These are phyloP conservation scores for Fraxinus nigra DNA, from an alignment of 305 asterid species.

Conservation along the genomic window DNA sequence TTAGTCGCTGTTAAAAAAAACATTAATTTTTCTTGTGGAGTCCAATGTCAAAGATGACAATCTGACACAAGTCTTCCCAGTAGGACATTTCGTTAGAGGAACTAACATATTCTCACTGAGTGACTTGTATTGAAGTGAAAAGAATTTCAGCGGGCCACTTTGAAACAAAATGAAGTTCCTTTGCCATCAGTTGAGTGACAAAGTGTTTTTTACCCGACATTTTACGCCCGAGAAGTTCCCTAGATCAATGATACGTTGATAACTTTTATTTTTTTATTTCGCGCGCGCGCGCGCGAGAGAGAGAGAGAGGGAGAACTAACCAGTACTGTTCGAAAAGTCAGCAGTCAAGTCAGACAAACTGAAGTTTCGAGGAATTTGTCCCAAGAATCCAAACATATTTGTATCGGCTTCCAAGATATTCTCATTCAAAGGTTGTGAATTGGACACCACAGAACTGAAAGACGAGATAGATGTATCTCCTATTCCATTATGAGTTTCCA, in stretches of 20 bases:
- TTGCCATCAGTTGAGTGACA: neutral
- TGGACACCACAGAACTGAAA: constrained; percentile 28
- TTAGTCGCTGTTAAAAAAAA: neutral
- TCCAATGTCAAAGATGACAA: neutral
- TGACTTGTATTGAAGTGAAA: neutral
- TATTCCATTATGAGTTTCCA: constrained; percentile 28
- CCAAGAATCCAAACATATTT: constrained; percentile 35
- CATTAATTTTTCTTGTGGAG: neutral
- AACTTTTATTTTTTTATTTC: neutral
- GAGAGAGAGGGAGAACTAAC: constrained; percentile 20
- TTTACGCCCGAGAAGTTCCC: neutral
- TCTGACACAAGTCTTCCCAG: neutral
- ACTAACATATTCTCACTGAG: neutral
- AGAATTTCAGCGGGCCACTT: neutral
- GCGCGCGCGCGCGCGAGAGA: neutral
- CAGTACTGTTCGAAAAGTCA: constrained; percentile 34
- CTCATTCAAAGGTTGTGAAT: constrained; percentile 30
- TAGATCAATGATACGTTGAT: neutral
- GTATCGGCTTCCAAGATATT: constrained; percentile 28
- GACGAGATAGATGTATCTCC: constrained; percentile 27
- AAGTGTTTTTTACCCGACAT: neutral
- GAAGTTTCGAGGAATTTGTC: constrained; percentile 33
- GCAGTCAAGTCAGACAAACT: constrained; percentile 37
- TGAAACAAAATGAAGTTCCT: neutral
- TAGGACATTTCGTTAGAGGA: neutral